Evolutionary conservation across 2,329 filamentous ascomycete genomes (phyloP).

Genomic region (Neurospora sp.): DNA sequence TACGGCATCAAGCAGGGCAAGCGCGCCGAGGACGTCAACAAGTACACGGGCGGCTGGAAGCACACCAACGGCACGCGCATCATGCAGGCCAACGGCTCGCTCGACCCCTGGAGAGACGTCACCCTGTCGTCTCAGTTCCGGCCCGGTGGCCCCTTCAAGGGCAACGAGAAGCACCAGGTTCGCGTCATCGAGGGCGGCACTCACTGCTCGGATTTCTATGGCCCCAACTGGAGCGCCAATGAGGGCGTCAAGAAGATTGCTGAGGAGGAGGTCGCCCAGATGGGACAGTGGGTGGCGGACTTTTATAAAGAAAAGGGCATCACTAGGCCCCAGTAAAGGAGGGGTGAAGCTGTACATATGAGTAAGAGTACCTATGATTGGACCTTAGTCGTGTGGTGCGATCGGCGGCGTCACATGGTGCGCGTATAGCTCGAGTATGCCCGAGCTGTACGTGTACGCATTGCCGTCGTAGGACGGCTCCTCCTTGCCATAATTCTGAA

Average conservation of each 20-base stretch:
- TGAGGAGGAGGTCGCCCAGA: constrained; percentile 38
- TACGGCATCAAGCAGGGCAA: constrained; percentile 25
- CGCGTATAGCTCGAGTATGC: too few relatives aligned
- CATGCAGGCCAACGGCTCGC: constrained; percentile 30
- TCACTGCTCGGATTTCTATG: constrained; percentile 32
- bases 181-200: constrained; percentile 25
- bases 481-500: too few relatives aligned
- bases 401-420: too few relatives aligned
- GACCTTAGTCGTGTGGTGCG: too few relatives aligned
- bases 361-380: background rate
- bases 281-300: constrained; percentile 45
- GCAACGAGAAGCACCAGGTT: constrained; percentile 24
- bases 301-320: constrained; percentile 28
- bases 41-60: constrained; percentile 31
- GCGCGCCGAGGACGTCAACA: constrained; percentile 25
- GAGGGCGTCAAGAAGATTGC: constrained; percentile 38
- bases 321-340: background rate
- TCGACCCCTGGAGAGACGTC: constrained; percentile 31
- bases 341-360: background rate
- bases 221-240: constrained; percentile 40
- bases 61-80: constrained; percentile 26
- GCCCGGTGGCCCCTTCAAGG: constrained; percentile 28
- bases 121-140: constrained; percentile 28
- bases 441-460: too few relatives aligned
- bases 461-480: too few relatives aligned